phyloP scores from a whole-genome alignment of 805 yeast genomes.

The Starmerella floris region DNA sequence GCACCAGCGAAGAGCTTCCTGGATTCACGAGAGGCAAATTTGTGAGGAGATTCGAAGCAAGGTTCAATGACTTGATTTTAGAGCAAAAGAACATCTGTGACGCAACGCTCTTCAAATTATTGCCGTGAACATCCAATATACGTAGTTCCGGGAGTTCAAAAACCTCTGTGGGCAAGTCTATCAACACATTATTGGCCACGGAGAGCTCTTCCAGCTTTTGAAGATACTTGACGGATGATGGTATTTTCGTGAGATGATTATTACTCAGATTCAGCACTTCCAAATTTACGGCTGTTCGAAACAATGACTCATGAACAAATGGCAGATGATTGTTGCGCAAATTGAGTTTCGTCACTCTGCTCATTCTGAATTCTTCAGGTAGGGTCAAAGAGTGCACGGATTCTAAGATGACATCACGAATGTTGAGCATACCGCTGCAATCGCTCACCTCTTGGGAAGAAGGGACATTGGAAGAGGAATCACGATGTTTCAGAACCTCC shows the following conservation, averaged over 20 bases:
- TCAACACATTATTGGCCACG: constrained; percentile 59
- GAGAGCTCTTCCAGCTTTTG: constrained; percentile 52
- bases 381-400: constrained; percentile 5
- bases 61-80: constrained; percentile 21
- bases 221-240: constrained; percentile 51
- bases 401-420: constrained; percentile 6
- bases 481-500: constrained; percentile 1
- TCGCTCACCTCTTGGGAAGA: background rate
- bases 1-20: constrained; percentile 2
- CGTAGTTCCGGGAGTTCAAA: constrained; percentile 47
- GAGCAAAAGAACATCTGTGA: constrained; percentile 50
- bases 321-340: constrained; percentile 74
- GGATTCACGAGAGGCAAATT: constrained; percentile 8
- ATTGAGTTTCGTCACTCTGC: constrained; percentile 37
- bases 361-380: constrained; percentile 3
- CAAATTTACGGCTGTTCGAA: constrained; percentile 47
- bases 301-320: constrained; percentile 50
- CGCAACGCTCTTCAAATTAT: constrained; percentile 60
- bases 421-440: background rate
- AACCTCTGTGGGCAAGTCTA: constrained; percentile 52
- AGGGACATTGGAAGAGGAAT: background rate
- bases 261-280: constrained; percentile 66
- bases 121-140: constrained; percentile 67
- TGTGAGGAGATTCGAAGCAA: constrained; percentile 21
- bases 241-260: constrained; percentile 68